Evolutionary conservation across 2,329 filamentous ascomycete species (phyloP), one percentile per base, ranked within the genome.

Genomic region (Diplodia seriata): DNA sequence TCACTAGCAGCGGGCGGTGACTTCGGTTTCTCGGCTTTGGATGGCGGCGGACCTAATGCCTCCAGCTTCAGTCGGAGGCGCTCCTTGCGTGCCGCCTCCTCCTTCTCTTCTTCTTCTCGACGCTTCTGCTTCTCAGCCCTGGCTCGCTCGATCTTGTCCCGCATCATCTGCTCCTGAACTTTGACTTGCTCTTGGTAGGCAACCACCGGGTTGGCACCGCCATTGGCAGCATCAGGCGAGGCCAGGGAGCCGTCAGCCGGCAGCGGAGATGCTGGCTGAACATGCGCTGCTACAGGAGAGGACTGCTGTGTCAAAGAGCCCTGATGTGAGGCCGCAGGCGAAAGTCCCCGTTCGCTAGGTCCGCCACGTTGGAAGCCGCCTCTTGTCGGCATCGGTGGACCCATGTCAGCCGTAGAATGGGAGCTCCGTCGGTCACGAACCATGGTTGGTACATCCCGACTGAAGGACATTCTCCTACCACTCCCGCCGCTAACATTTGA

Each of bases 401-500:
- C 31, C 68, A 67, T 56, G 18, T 68, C 68, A 23, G 53, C 40
- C 11, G 53, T 51, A 7, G 57, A 49, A 26, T 69, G 68, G 12
- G 68, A 69, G 23, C 54, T 56, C 18, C 68, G 68, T 23, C 68
- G 55, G 18, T 57, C 54, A 8, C 49, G 63, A 55, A 49, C 7
- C 18, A 38, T 33, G 23, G 43, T 31, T 12, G 63, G 57, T 14
- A 67, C 26, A 26, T 80, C 77, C 64, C 82, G 82, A 70, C 82
- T 81, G 71, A 85, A 81, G 1, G 87, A 89, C 81, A 86, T 85
- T 40, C 90, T 87, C 72, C 90, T 86, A 72, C 85, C 85, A 67
- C 90, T 87, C 72, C 85, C 85, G 67, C 92, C 93, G 77, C 94
- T 97, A 50, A 97, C 90, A 74, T 93, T 96, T 2, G 94, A 98